Base-by-base conservation (phyloP, 768 basidiomycete species). In the Psilocybe cyanescens region DNA sequence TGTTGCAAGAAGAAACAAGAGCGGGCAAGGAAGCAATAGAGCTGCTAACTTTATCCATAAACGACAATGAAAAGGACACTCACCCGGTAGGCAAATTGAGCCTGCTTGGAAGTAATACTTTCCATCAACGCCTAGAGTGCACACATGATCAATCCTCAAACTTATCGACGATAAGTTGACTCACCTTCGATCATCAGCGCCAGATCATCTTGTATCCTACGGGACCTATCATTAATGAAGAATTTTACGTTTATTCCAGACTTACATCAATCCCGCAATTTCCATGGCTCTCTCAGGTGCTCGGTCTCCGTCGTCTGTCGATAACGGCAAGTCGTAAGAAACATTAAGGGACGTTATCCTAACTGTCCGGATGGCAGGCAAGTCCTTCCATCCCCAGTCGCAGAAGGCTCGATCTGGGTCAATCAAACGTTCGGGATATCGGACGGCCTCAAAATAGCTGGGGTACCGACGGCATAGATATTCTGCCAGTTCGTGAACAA, bases 81-180 rank as follows among this genome's bases (percentile, higher is more conserved):
- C 51, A 85, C 88, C 90, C 64, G 88, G 76, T 16, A 88, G 79
- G 60, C 83, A 82, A 64, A 92, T 86, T 0, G 85, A 86, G 7
- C 90, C 91, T 45, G 85, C 88, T 69, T 90, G 90, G 66, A 93
- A 86, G 70, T 91, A 88, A 64, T 91, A 89, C 61, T 79, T 78
- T 45, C 90, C 89, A 58, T 93, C 88, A 19, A 77, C 71, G 55
- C 88, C 88, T 87, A 69, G 14, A 45, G n/a, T 57, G 14, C 41
- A 44, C 24, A 24, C 24, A 24, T 24, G 24, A 24, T 24, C 24
- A 50, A 17, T 35, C 16, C 50, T 39, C 39, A 8, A 33, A 17
- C 47, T 24, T 24, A n/a, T 19, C 17, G 8, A 28, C 19, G 33
- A 24, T 24, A 24, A 24, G 24, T 24, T 58, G 48, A 59, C 65